These are phyloP conservation scores for Apiospora saccharicola DNA, from an alignment of 2,329 filamentous ascomycete species.

Conservation along the genomic window DNA sequence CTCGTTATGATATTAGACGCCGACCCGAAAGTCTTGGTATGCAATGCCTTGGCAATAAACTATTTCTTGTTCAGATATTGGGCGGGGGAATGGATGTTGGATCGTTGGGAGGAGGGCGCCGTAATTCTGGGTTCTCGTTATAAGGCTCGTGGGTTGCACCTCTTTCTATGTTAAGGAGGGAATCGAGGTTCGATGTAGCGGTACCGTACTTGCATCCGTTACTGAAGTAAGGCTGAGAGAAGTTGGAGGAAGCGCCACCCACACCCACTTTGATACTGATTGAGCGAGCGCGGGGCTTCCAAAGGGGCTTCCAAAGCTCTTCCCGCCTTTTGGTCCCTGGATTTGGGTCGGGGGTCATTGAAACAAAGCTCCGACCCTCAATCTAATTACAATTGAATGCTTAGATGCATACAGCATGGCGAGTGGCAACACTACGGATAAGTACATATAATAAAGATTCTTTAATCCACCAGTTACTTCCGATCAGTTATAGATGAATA, in stretches of 20 bases:
- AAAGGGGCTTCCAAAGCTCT: conserved; percentile 18
- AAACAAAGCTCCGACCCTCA: not conserved
- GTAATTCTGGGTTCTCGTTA: not conserved
- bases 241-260: not conserved
- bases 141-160: conserved; percentile 9
- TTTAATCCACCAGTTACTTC: not conserved
- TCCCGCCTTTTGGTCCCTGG: not conserved
- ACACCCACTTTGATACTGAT: not conserved
- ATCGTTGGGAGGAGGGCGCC: not conserved
- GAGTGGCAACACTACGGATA: not conserved
- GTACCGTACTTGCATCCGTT: conserved; percentile 19
- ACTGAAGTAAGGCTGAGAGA: conserved; percentile 17
- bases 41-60: not conserved
- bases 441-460: not conserved
- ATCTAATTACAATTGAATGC: not conserved
- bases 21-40: conserved; percentile 1
- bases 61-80: not conserved
- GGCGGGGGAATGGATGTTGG: not conserved
- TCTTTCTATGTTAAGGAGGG: not conserved
- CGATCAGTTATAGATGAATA: no score
- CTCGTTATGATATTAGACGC: conserved; percentile 4
- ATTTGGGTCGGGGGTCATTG: conserved; percentile 8
- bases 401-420: not conserved
- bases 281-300: conserved; percentile 14
- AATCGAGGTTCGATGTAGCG: conserved; percentile 15